Conservation (phyloP, 805 yeast species). For the Pichia manshurica region DNA sequence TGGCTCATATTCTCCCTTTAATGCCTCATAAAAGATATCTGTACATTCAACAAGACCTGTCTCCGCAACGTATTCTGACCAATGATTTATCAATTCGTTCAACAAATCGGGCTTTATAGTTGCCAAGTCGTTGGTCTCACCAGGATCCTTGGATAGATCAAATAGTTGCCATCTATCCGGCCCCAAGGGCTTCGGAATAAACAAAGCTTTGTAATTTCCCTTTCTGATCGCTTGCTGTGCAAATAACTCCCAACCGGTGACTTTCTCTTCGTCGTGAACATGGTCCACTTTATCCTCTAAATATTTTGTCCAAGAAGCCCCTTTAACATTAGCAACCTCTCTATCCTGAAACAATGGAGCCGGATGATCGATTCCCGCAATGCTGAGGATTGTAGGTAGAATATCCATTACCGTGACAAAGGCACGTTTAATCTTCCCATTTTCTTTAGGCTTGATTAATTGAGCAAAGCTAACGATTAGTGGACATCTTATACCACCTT, state of each 20-base stretch:
- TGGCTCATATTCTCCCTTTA: constrained; percentile 8
- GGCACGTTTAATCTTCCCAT: constrained; percentile 31
- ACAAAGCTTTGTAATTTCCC: constrained; percentile 44
- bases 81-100: constrained; percentile 38
- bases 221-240: constrained; percentile 52
- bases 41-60: constrained; percentile 39
- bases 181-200: constrained; percentile 45
- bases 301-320: constrained; percentile 40
- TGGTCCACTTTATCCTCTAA: constrained; percentile 26
- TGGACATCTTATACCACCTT: constrained; percentile 58
- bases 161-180: constrained; percentile 46
- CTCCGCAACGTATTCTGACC: constrained; percentile 49
- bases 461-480: constrained; percentile 43
- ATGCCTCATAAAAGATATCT: constrained; percentile 10
- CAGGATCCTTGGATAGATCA: constrained; percentile 35
- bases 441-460: constrained; percentile 16
- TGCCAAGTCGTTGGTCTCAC: constrained; percentile 45
- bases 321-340: constrained; percentile 39
- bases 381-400: constrained; percentile 48
- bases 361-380: constrained; percentile 43
- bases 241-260: constrained; percentile 54
- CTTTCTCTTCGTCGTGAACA: constrained; percentile 39
- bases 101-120: constrained; percentile 33
- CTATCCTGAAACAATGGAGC: constrained; percentile 37
- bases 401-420: constrained; percentile 58